Evolutionary conservation across 2,329 filamentous ascomycete genomes (phyloP).

Genomic region (Apiospora kogelbergensis): DNA sequence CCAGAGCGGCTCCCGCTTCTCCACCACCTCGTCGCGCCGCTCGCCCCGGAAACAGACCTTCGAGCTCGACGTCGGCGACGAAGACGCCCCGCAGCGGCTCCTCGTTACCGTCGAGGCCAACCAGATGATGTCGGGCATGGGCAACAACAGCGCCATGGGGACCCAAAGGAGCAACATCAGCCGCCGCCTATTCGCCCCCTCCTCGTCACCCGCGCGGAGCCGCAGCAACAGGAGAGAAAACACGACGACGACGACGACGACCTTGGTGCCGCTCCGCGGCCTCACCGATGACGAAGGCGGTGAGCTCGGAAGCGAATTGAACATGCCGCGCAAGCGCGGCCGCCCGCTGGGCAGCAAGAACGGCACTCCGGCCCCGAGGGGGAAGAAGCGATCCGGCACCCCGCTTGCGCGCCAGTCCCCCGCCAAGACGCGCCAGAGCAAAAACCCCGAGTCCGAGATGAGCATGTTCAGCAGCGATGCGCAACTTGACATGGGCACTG

Average conservation of each 20-base stretch:
- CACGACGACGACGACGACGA: conserved; percentile 50
- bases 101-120: conserved; percentile 57
- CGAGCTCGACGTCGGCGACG: conserved; percentile 54
- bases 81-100: conserved; percentile 50
- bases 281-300: conserved; percentile 41
- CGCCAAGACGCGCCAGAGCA: conserved; percentile 31
- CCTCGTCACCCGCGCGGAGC: conserved; percentile 39
- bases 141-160: not conserved
- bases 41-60: conserved; percentile 59
- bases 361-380: conserved; percentile 50
- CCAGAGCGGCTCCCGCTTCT: conserved; percentile 40
- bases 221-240: conserved; percentile 36
- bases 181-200: conserved; percentile 33
- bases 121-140: conserved; percentile 20
- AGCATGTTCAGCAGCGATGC: conserved; percentile 25
- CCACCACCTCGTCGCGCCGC: conserved; percentile 13
- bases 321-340: conserved; percentile 33
- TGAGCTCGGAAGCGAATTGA: conserved; percentile 22
- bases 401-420: conserved; percentile 38
- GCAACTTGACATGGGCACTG: conserved; percentile 17
- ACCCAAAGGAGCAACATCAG: conserved; percentile 29
- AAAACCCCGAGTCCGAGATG: conserved; percentile 27
- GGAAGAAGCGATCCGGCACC: conserved; percentile 47
- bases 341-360: conserved; percentile 44
- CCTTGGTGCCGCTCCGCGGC: conserved; percentile 48